These are phyloP conservation scores for Gynochthodes officinalis DNA, from an alignment of 257 asterid genomes.

Conservation along the genomic window DNA sequence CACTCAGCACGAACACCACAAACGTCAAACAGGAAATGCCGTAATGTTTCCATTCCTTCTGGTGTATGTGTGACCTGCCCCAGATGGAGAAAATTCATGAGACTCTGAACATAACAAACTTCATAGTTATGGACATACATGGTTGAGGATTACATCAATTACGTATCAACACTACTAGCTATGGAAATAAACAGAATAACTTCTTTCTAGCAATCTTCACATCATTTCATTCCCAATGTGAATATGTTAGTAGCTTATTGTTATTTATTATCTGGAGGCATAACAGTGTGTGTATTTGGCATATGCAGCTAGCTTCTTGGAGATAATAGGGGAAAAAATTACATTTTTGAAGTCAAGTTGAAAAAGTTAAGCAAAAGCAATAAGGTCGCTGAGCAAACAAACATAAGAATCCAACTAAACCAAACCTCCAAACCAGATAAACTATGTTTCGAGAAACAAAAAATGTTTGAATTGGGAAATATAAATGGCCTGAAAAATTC, in stretches of 20 bases:
- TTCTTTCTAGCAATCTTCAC: neutral
- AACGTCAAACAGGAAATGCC: constrained; percentile 67
- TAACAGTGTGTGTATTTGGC: neutral
- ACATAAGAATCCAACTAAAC: neutral
- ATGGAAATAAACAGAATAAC: neutral
- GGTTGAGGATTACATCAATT: neutral
- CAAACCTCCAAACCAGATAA: too few relatives aligned
- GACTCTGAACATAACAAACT: neutral
- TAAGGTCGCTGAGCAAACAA: neutral
- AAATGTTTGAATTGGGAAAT: neutral
- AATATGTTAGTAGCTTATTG: neutral
- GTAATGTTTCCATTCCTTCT: constrained; percentile 86
- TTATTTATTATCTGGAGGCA: neutral
- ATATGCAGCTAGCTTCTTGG: neutral
- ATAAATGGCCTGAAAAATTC: neutral
- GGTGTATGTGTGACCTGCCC: constrained; percentile 89
- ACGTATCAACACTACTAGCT: neutral
- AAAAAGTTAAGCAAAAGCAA: neutral
- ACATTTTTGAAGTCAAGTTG: neutral
- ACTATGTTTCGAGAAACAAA: neutral
- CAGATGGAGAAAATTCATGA: constrained; percentile 2
- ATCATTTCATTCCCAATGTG: neutral
- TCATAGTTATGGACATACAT: neutral
- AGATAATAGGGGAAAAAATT: neutral
- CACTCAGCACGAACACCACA: constrained; percentile 79